Percentiles rank a stretch among this genome's conserved stretches.
These are phyloP conservation scores for Salix purpurea DNA, from an alignment of 345 rosid species.

Conservation along the genomic window DNA sequence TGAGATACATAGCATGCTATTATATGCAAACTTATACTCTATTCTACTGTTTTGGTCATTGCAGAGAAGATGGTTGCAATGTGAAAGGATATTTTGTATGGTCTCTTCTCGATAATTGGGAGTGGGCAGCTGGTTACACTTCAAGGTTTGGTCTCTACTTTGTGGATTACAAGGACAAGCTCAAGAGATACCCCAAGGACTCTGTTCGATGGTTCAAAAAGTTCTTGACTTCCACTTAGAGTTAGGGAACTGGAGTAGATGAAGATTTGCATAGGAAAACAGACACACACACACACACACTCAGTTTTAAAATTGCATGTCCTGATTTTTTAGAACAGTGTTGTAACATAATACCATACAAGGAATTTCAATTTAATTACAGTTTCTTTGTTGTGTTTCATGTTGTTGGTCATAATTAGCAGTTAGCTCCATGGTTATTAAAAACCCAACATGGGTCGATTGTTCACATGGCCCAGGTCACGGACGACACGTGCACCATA, in stretches of 20 bases:
- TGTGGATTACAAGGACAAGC: constrained; percentile 74
- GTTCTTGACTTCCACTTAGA: constrained; percentile 44
- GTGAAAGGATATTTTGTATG: constrained; percentile 91
- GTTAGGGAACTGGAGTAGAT: background rate
- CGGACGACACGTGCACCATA: too few relatives aligned
- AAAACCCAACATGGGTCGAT: too few relatives aligned
- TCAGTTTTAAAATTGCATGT: background rate
- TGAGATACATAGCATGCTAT: background rate
- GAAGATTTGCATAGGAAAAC: background rate
- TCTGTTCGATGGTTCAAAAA: constrained; percentile 92
- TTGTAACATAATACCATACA: background rate
- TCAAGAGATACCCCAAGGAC: constrained; percentile 83
- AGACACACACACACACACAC: background rate
- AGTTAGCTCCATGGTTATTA: too few relatives aligned
- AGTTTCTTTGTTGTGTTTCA: background rate
- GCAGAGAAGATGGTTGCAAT: constrained; percentile 93
- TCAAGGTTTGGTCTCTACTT: constrained; percentile 91
- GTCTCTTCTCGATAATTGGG: constrained; percentile 93
- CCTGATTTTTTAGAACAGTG: background rate
- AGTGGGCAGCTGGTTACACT: constrained; percentile 85
- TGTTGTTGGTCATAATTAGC: too few relatives aligned
- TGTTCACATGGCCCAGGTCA: too few relatives aligned
- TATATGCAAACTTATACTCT: background rate
- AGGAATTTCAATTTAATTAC: background rate
- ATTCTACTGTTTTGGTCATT: constrained; percentile 5